A percentile compares a stretch with the other conserved stretches of the same genome.
phyloP scores from a whole-genome alignment of 768 basidiomycete genomes.

The Psilocybe tampanensis region DNA sequence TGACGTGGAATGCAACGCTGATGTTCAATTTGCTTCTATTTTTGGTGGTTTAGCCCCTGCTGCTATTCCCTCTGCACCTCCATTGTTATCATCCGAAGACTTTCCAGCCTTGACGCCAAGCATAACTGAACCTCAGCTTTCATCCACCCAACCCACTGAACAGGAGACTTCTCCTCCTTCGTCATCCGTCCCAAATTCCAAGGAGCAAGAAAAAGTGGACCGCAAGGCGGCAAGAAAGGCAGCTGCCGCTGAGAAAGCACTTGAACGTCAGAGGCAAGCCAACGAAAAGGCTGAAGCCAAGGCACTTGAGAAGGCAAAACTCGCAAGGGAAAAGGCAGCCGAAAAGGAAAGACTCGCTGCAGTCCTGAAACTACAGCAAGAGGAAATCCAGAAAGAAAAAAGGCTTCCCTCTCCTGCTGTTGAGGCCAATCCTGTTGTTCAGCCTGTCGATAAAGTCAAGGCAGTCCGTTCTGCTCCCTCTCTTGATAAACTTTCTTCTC shows the following conservation, averaged over 20 bases:
- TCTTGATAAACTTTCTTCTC: conserved; percentile 4
- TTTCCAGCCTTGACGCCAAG: conserved; percentile 68
- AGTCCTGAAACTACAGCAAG: conserved; percentile 16
- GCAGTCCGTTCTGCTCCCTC: neutral
- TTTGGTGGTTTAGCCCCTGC: conserved; percentile 41
- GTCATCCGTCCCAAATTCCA: conserved; percentile 20
- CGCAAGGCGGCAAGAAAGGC: conserved; percentile 69
- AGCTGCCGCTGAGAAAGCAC: conserved; percentile 61
- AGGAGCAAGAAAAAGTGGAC: conserved; percentile 57
- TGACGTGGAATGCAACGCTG: conserved; percentile 57
- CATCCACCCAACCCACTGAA: conserved; percentile 21
- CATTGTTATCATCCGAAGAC: conserved; percentile 66
- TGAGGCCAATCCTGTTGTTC: neutral
- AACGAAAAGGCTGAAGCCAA: conserved; percentile 61
- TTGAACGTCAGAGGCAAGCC: conserved; percentile 57
- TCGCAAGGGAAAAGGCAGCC: conserved; percentile 53
- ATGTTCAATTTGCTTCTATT: conserved; percentile 37
- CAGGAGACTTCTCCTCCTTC: conserved; percentile 29
- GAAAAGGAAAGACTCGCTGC: conserved; percentile 49
- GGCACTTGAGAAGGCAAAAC: conserved; percentile 55
- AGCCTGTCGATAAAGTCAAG: conserved; percentile 3
- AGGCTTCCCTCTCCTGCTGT: neutral
- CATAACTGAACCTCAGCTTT: conserved; percentile 30
- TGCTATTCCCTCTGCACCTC: conserved; percentile 46
- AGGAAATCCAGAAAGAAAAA: neutral